These are phyloP conservation scores for Glebionis coronaria DNA, from an alignment of 129 eudicot genomes.

Conservation along the genomic window DNA sequence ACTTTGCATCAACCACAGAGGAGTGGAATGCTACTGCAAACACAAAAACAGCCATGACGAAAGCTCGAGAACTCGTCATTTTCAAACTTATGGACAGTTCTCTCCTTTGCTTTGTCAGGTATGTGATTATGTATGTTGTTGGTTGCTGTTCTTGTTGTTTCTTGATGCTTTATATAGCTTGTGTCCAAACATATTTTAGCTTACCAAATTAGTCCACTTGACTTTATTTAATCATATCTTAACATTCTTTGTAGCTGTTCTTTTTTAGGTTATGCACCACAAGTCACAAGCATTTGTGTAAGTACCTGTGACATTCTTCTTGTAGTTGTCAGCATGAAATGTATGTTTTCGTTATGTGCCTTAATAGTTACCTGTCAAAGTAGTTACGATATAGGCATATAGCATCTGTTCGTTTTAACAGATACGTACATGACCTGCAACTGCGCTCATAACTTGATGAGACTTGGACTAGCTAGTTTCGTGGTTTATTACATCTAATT, in stretches of 20 bases:
- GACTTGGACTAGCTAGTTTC: too few relatives aligned
- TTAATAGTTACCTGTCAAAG: background rate
- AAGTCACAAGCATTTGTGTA: background rate
- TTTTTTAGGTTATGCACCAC: background rate
- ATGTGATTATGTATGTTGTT: constrained; percentile 3
- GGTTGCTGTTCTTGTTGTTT: constrained; percentile 9
- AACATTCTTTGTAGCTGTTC: constrained; percentile 19
- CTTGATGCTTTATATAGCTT: constrained; percentile 9
- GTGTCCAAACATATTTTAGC: constrained; percentile 13
- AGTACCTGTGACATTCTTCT: background rate
- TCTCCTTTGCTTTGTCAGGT: constrained; percentile 3
- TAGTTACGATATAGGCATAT: too few relatives aligned
- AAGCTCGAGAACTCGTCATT: constrained; percentile 28
- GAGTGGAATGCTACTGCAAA: constrained; percentile 30
- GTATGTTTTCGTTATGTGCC: background rate
- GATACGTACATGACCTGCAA: too few relatives aligned
- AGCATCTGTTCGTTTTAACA: too few relatives aligned
- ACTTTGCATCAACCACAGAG: constrained; percentile 26
- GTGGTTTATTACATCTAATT: too few relatives aligned
- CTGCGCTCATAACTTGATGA: too few relatives aligned
- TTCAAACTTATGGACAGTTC: background rate
- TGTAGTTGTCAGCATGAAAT: background rate
- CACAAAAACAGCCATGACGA: constrained; percentile 10
- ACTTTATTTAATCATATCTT: constrained; percentile 12
- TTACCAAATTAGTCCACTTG: constrained; percentile 10